Base-by-base conservation (phyloP, 2,329 filamentous ascomycete species). In the Cladosporium halotolerans region DNA sequence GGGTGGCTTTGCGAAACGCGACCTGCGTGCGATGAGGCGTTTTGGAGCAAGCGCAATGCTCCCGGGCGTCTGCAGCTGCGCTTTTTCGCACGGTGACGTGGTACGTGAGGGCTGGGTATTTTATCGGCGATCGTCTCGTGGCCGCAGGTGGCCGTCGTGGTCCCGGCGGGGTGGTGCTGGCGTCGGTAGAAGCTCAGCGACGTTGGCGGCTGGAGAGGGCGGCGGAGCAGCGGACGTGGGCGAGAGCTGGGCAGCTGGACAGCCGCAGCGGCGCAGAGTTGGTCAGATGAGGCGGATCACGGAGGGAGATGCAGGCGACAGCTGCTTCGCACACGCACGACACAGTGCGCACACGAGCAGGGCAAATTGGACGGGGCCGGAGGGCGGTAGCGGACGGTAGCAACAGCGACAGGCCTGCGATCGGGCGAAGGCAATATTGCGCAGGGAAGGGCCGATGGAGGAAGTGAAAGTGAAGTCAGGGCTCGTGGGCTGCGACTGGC, bases 101-200 rank as follows among this genome's bases (percentile, higher is more conserved):
- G 36, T 14, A 14, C 16, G 36, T 36, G n/a, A 39, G 36, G 8
- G 8, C 13, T 14, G 36, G 16, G 36, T 6, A 1, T 10, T 13
- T 6, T 13, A 9, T 41, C 9, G 11, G 34, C 14, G 13, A 28
- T 14, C n/a, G 47, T 47, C 23, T 38, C 23, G 52, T 36, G 38
- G 52, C 52, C 52, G 52, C 52, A 38, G 42, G 52, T 53, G 52
- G 52, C 52, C 40, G 48, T 44, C 18, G 10, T 34, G 40, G 6
- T 40, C 40, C 48, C 40, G 40, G 5, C 14, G 9, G 48, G n/a
- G 6, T 38, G 41, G 23, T 18, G 9, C 14, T 39, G 40, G 16
- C 40, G 36, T 14, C 10, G 34, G 34, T 11, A 14, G 40, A 28
- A 28, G 23, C 23, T 28, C 23, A 28, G 23, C 23, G 23, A 28